Evolutionary conservation across 768 basidiomycete species (phyloP).

Genomic region (Boletellus emodensis): DNA sequence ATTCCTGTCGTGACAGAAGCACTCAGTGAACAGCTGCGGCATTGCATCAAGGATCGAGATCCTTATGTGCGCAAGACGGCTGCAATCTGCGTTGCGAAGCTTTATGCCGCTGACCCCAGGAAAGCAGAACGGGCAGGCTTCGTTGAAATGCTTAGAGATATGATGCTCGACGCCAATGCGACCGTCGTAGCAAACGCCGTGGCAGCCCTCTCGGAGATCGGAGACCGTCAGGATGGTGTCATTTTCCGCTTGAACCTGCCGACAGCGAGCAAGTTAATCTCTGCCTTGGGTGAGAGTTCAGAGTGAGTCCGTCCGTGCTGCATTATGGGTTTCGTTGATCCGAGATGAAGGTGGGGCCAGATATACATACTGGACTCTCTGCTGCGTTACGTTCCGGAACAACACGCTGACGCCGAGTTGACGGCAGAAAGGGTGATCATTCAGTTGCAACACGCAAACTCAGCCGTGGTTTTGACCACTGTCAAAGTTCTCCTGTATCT

Average conservation of each 20-base stretch:
- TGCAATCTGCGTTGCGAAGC: slow-evolving; percentile 94
- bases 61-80: slow-evolving; percentile 99
- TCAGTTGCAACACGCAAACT: slow-evolving; percentile 96
- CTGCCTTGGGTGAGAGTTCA: slow-evolving; percentile 92
- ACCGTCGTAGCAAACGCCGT: slow-evolving; percentile 98
- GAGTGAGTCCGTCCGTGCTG: slow-evolving; percentile 60
- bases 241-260: slow-evolving; percentile 85
- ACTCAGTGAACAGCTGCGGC: slow-evolving; percentile 84
- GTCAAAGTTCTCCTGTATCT: slow-evolving; percentile 94
- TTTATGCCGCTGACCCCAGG: slow-evolving; percentile 84
- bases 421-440: slow-evolving; percentile 95
- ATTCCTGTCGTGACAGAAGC: slow-evolving; percentile 84
- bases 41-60: slow-evolving; percentile 89
- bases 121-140: slow-evolving; percentile 88
- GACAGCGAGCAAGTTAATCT: slow-evolving; percentile 84
- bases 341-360: slow-evolving; percentile 83
- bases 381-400: slow-evolving; percentile 89
- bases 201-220: slow-evolving; percentile 94
- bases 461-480: slow-evolving; percentile 97
- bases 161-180: slow-evolving; percentile 90
- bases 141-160: slow-evolving; percentile 84
- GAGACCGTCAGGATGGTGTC: slow-evolving; percentile 91
- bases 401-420: slow-evolving; percentile 82
- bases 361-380: slow-evolving; percentile 96
- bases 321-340: slow-evolving; percentile 9